A percentile compares a stretch with the other conserved stretches of the same genome.
phyloP scores from a whole-genome alignment of 768 basidiomycete genomes.

The Lactarius evosmus region DNA sequence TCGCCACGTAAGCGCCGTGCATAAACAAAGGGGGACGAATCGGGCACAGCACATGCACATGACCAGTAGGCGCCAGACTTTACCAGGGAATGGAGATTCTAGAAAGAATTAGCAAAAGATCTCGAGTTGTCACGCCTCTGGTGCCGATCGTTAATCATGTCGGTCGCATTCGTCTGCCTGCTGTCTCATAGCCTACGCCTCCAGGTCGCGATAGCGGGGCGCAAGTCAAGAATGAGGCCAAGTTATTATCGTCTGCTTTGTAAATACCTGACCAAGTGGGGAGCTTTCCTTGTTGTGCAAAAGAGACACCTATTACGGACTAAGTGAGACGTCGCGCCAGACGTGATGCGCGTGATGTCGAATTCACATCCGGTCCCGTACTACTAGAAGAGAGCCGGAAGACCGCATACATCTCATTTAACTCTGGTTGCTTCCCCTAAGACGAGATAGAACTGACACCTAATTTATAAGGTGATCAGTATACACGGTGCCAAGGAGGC shows the following conservation, averaged over 20 bases:
- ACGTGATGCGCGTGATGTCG: neutral
- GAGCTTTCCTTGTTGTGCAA: neutral
- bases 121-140: neutral
- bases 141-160: neutral
- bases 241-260: too few species aligned
- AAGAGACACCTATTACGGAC: neutral
- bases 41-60: neutral
- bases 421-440: neutral
- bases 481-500: neutral
- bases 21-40: neutral
- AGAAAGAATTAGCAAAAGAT: neutral
- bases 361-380: neutral
- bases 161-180: neutral
- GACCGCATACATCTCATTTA: neutral
- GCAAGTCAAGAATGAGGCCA: too few species aligned
- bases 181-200: too few species aligned
- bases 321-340: neutral
- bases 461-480: neutral
- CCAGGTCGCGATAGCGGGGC: neutral
- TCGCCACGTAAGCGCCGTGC: neutral
- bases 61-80: neutral
- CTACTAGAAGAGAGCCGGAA: neutral
- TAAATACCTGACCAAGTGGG: neutral
- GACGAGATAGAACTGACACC: neutral
- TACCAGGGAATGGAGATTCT: neutral